Conservation (phyloP, 169 alveolate species). For the Eimeria falciformis region DNA sequence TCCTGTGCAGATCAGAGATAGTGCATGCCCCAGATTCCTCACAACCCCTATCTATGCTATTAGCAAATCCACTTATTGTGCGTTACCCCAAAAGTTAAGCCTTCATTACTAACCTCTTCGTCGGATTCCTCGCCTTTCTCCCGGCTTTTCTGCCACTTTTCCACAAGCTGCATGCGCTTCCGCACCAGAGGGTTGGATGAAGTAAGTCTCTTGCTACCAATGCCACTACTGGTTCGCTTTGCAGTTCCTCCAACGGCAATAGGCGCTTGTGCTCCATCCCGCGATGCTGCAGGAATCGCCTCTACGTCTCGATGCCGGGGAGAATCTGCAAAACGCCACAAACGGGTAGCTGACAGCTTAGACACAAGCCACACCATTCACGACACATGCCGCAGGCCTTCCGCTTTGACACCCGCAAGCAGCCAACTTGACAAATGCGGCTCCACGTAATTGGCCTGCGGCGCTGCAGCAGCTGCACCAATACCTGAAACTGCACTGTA, state of each 20-base stretch:
- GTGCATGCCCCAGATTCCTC: not conserved
- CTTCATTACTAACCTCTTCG: constrained; percentile 68
- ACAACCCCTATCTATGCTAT: no score
- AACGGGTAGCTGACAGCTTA: not conserved
- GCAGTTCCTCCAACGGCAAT: constrained; percentile 11
- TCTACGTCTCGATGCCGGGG: constrained; percentile 38
- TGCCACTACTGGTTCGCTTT: constrained; percentile 47
- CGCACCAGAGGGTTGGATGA: constrained; percentile 72
- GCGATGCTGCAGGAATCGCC: constrained; percentile 66
- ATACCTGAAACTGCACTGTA: constrained; percentile 68
- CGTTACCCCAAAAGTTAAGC: not conserved
- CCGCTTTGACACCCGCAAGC: not conserved
- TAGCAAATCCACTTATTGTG: no score
- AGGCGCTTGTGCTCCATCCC: constrained; percentile 68
- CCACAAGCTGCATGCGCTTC: constrained; percentile 77
- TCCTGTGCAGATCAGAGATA: constrained; percentile 21
- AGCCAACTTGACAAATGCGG: constrained; percentile 35
- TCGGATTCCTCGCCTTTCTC: constrained; percentile 76
- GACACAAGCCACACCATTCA: constrained; percentile 14
- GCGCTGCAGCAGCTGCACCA: constrained; percentile 66
- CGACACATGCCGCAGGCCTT: not conserved
- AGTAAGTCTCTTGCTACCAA: constrained; percentile 28
- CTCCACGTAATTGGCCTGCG: constrained; percentile 25
- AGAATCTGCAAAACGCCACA: constrained; percentile 40
- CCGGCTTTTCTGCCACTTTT: constrained; percentile 74